These are phyloP conservation scores for Sarocladium oryzae DNA, from an alignment of 2,329 filamentous ascomycete species.

Conservation along the genomic window DNA sequence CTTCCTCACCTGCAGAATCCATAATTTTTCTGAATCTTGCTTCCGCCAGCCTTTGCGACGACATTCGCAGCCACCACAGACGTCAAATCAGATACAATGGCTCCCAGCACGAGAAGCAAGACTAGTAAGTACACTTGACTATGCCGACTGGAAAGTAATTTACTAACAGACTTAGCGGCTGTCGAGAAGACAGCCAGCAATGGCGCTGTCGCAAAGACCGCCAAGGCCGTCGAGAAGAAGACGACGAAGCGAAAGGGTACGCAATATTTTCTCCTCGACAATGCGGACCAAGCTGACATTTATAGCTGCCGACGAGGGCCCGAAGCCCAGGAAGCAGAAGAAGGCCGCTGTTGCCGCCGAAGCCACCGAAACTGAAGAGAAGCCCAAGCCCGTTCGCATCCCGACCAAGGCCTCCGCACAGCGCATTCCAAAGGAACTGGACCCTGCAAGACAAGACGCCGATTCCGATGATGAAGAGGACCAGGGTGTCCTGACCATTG, in stretches of 20 bases:
- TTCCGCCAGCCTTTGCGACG: constrained; percentile 6
- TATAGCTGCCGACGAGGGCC: constrained; percentile 24
- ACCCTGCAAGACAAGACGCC: constrained; percentile 14
- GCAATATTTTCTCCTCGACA: not conserved
- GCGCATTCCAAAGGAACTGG: constrained; percentile 18
- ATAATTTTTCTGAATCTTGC: constrained; percentile 25
- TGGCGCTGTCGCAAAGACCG: constrained; percentile 19
- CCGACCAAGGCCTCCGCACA: constrained; percentile 12
- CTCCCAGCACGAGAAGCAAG: constrained; percentile 21
- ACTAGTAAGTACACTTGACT: constrained; percentile 16
- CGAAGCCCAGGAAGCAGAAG: constrained; percentile 19
- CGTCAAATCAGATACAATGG: constrained; percentile 30
- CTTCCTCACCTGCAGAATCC: constrained; percentile 27
- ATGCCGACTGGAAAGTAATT: not conserved
- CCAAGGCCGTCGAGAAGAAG: constrained; percentile 28
- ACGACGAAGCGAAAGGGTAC: constrained; percentile 27
- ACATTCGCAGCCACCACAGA: constrained; percentile 1
- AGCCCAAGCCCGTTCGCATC: constrained; percentile 19
- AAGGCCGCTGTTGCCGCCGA: constrained; percentile 24
- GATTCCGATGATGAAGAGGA: constrained; percentile 25
- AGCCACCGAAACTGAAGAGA: constrained; percentile 23
- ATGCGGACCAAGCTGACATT: not conserved
- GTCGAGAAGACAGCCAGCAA: constrained; percentile 18
- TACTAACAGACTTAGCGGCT: not conserved
- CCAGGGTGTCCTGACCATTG: constrained; percentile 36